Conservation (phyloP, 805 yeast species). For the Jamesozyma spencerorum region DNA sequence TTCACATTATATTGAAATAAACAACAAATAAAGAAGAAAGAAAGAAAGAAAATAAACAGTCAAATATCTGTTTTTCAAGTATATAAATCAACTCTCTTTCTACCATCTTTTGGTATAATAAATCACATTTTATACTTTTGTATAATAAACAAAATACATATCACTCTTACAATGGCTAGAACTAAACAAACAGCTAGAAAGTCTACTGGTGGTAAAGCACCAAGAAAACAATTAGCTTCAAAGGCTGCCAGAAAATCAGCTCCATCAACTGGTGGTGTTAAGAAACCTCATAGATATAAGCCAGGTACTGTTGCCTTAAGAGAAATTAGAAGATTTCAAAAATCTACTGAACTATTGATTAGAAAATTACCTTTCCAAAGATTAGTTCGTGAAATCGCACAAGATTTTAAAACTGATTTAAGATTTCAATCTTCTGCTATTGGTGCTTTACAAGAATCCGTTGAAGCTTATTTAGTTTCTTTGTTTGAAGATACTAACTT, state of each 20-base stretch:
- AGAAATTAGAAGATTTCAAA: slow-evolving; percentile 96
- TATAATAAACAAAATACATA: not conserved
- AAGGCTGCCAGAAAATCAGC: slow-evolving; percentile 91
- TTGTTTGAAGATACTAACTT: no score
- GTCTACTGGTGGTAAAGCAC: no score
- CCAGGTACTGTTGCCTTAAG: slow-evolving; percentile 95
- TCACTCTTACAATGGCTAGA: slow-evolving; percentile 69
- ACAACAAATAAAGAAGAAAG: not conserved
- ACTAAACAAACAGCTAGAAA: slow-evolving; percentile 89
- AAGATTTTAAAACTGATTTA: slow-evolving; percentile 84
- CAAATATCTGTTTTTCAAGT: not conserved
- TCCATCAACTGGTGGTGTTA: slow-evolving; percentile 86
- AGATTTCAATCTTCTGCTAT: slow-evolving; percentile 96
- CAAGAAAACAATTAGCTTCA: no score
- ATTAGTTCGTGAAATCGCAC: slow-evolving; percentile 91
- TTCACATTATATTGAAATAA: no score
- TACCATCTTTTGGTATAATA: not conserved
- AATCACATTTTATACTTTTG: no score
- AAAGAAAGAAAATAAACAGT: not conserved
- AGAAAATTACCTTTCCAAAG: slow-evolving; percentile 96
- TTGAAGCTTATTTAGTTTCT: no score
- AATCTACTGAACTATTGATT: slow-evolving; percentile 86
- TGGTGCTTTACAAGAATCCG: no score
- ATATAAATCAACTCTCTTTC: not conserved
- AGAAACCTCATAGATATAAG: slow-evolving; percentile 92